Base-by-base conservation (phyloP, 164 flowering plant species). In the Protea cynaroides region DNA sequence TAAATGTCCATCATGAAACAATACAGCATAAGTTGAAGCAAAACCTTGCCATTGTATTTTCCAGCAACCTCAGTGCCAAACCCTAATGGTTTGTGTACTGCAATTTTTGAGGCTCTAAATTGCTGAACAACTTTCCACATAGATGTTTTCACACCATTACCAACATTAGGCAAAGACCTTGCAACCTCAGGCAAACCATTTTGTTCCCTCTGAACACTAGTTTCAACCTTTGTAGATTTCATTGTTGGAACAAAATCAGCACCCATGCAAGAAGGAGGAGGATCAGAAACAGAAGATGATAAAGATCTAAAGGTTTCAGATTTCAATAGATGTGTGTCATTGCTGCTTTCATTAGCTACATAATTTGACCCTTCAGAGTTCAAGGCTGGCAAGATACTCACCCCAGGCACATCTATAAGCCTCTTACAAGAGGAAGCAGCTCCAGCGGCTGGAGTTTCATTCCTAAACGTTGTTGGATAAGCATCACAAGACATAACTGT, bases 111-210 rank as follows among this genome's bases (percentile, higher is more conserved):
- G 49, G 70, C 73, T 74, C 58, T 82, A 53, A 83, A 70, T 62
- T 83, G 86, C 66, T 86, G 94, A 62, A 83, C 85, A 62, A 77
- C 94, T 73, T 85, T 93, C 74, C 64, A 50, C 66, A 81, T 63
- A 19, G 92, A 86, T 40, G 80, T 70, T 76, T 83, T 86, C 67
- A 80, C 68, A 34, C 83, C 85, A 76, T 63, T 78, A 59, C 46
- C 69, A 58, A 63, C 72, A 79, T 64, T 80, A 44, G 69, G 73
- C 11, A 70, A 40, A 70, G 62, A 66, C 56, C 37, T 65, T 53
- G 62, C n/a, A 66, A 58, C 58, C 37, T 74, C 81, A 14, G 74
- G 37, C 14, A 76, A 52, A 12, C 37, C 55, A 50, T 53, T 14
- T 44, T 60, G 62, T 51, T 19, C 64, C 40, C 56, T 50, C 11